phyloP scores from a whole-genome alignment of 1,284 basidiomycete species.

The Cryptococcus sp. region DNA sequence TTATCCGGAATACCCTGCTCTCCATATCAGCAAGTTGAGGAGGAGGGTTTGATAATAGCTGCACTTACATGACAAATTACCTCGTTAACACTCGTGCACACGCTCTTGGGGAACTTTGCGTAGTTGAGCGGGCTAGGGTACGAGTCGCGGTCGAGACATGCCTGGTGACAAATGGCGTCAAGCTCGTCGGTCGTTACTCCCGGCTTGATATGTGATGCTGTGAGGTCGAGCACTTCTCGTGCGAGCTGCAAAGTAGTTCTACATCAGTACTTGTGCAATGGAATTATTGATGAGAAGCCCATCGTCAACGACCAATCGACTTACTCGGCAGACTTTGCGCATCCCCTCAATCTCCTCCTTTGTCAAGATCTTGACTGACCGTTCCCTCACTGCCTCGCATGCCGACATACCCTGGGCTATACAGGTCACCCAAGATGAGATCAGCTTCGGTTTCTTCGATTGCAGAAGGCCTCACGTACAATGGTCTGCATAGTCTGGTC shows the following conservation, averaged over 20 bases:
- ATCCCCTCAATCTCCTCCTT: constrained; percentile 53
- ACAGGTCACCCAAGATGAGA: neutral
- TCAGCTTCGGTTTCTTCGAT: neutral
- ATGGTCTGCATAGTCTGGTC: constrained; percentile 55
- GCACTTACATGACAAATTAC: constrained; percentile 77
- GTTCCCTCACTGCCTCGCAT: constrained; percentile 42
- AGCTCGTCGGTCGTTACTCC: constrained; percentile 95
- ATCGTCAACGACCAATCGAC: constrained; percentile 12
- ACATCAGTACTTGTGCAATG: neutral
- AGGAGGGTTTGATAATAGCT: neutral
- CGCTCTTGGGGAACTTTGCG: constrained; percentile 88
- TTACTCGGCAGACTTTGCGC: constrained; percentile 51
- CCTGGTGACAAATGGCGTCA: constrained; percentile 93
- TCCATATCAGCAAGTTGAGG: constrained; percentile 17
- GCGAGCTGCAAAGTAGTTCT: constrained; percentile 63
- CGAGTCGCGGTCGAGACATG: constrained; percentile 82
- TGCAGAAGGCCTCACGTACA: constrained; percentile 36
- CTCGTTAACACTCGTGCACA: constrained; percentile 96
- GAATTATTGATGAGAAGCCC: neutral
- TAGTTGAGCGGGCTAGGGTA: constrained; percentile 97
- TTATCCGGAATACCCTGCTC: constrained; percentile 79
- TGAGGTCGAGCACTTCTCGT: constrained; percentile 87
- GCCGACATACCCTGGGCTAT: constrained; percentile 48
- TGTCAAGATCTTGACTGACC: constrained; percentile 43
- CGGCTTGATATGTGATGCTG: constrained; percentile 78